phyloP scores from a whole-genome alignment of 495 filamentous ascomycete species.

The Penicillium alfredii region DNA sequence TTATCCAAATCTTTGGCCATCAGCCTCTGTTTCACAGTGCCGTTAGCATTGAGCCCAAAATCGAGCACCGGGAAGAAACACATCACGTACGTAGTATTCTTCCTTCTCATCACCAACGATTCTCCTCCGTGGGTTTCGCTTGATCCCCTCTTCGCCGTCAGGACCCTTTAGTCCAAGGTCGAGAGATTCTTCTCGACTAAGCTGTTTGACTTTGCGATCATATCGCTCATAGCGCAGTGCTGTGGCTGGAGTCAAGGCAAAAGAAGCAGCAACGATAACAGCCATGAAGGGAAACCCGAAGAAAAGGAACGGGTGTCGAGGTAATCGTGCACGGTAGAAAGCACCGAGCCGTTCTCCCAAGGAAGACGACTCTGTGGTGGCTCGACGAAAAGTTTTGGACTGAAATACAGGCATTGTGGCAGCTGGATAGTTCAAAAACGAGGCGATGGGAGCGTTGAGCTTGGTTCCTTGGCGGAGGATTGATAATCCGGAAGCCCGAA shows the following conservation, averaged over 20 bases:
- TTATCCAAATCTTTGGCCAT: slow-evolving; percentile 87
- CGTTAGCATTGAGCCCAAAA: slow-evolving; percentile 3
- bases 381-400: slow-evolving; percentile 61
- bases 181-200: slow-evolving; percentile 70
- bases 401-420: slow-evolving; percentile 64
- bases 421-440: no score
- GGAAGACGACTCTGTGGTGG: slow-evolving; percentile 43
- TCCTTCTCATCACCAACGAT: slow-evolving; percentile 61
- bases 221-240: slow-evolving; percentile 89
- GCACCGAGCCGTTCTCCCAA: slow-evolving; percentile 60
- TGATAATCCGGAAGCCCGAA: slow-evolving; percentile 15
- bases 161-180: slow-evolving; percentile 62
- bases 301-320: slow-evolving; percentile 77
- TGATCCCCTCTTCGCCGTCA: slow-evolving; percentile 42
- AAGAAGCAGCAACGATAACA: slow-evolving; percentile 90
- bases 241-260: slow-evolving; percentile 88
- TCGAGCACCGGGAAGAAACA: not conserved
- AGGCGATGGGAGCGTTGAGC: no score
- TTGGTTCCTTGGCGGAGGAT: no score
- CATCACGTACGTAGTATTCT: slow-evolving; percentile 88
- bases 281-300: slow-evolving; percentile 94
- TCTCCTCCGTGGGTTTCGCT: slow-evolving; percentile 40
- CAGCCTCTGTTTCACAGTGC: slow-evolving; percentile 76
- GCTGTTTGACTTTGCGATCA: slow-evolving; percentile 75
- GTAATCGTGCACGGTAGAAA: slow-evolving; percentile 64